Evolutionary conservation across 108 stramenopile species (phyloP).

Genomic region (Nitzschia sp.): DNA sequence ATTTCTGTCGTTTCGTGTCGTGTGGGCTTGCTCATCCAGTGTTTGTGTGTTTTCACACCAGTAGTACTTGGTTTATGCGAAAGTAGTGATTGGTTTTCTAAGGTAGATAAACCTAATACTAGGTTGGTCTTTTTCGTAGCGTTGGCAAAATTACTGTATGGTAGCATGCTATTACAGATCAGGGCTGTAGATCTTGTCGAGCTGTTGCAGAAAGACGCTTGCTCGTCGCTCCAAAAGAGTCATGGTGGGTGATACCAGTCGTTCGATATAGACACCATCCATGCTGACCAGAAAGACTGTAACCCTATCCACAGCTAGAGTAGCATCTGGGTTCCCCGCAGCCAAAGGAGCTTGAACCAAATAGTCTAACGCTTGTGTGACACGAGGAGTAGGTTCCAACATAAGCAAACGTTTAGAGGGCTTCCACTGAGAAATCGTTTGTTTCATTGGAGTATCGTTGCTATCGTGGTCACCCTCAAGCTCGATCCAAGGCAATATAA

Average conservation of each 20-base stretch:
- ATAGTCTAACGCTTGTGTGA: slow-evolving; percentile 11
- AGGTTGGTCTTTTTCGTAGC: too few species aligned
- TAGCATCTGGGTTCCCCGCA: slow-evolving; percentile 6
- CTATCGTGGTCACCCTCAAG: background rate
- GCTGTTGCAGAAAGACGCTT: slow-evolving; percentile 11
- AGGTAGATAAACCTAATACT: too few species aligned
- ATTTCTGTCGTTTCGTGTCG: too few species aligned
- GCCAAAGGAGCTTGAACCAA: background rate
- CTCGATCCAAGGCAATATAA: slow-evolving; percentile 8
- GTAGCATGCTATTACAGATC: too few species aligned
- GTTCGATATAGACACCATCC: slow-evolving; percentile 37
- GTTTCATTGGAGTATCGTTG: background rate
- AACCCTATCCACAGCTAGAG: slow-evolving; percentile 13
- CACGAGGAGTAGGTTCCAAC: slow-evolving; percentile 1
- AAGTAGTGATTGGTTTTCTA: too few species aligned
- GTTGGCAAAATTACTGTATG: too few species aligned
- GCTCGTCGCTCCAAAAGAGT: slow-evolving; percentile 21
- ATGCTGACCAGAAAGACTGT: slow-evolving; percentile 31
- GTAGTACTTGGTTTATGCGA: too few species aligned
- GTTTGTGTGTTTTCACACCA: too few species aligned
- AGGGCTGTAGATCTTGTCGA: background rate
- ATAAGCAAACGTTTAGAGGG: background rate
- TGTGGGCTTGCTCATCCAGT: too few species aligned
- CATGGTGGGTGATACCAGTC: slow-evolving; percentile 31
- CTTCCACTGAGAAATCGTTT: background rate